Percentiles rank a stretch among this genome's conserved stretches.
Conservation (phyloP, 805 yeast species). For the Starmerella gropengiesseri region DNA sequence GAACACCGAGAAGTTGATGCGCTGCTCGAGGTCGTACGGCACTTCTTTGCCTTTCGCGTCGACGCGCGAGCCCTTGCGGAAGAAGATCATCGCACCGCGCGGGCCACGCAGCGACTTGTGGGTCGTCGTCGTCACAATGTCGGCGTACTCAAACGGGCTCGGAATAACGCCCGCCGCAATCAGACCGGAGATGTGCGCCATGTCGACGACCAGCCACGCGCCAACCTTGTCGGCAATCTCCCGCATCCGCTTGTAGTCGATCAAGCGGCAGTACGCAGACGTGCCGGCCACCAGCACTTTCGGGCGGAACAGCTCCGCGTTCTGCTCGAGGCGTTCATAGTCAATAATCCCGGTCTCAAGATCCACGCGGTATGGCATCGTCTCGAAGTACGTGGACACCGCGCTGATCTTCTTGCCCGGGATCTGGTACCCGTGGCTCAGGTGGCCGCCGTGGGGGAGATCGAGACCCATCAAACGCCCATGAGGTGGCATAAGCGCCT, state of each 20-base stretch:
- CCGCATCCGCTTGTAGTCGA: constrained; percentile 94
- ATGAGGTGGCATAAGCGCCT: constrained; percentile 87
- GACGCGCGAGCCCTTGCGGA: constrained; percentile 88
- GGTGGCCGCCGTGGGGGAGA: constrained; percentile 97
- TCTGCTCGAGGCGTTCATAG: constrained; percentile 87
- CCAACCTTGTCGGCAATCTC: constrained; percentile 95
- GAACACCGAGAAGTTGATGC: constrained; percentile 96
- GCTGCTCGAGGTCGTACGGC: constrained; percentile 81
- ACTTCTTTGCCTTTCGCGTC: constrained; percentile 89
- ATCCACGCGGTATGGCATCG: constrained; percentile 96
- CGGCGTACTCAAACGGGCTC: constrained; percentile 94
- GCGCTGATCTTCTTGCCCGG: constrained; percentile 87
- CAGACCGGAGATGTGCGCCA: constrained; percentile 97
- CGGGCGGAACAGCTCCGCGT: constrained; percentile 87
- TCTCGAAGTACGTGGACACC: constrained; percentile 91
- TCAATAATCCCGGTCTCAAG: constrained; percentile 89
- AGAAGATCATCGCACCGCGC: constrained; percentile 99
- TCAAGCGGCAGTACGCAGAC: constrained; percentile 92
- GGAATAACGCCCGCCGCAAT: constrained; percentile 93
- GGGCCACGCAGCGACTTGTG: constrained; percentile 99
- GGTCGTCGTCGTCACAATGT: constrained; percentile 95
- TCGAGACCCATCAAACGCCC: constrained; percentile 98
- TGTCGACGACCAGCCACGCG: constrained; percentile 90
- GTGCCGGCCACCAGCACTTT: constrained; percentile 96
- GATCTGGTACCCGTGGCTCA: constrained; percentile 97